A percentile compares a stretch with the other conserved stretches of the same genome.
Conservation (phyloP, 1,284 basidiomycete species). For the Sanghuangporus baumii region DNA sequence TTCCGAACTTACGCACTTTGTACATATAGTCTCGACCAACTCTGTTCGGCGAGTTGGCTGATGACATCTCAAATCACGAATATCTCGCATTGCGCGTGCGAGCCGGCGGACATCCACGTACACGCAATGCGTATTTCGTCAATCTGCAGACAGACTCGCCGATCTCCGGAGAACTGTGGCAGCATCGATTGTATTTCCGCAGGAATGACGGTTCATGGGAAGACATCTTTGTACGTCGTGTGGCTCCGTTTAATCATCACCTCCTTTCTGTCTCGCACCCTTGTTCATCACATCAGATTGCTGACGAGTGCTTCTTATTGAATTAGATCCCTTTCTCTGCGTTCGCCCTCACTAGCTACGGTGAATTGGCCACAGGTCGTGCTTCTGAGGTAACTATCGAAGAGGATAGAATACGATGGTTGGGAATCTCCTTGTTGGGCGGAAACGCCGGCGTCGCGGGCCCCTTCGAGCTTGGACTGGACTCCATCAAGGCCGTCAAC, state of each 20-base stretch:
- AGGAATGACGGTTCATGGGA: constrained; percentile 75
- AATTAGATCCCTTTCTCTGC: constrained; percentile 73
- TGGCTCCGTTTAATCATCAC: not conserved
- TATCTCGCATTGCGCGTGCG: constrained; percentile 78
- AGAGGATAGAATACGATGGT: constrained; percentile 66
- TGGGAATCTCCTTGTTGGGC: constrained; percentile 81
- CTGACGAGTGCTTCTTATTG: constrained; percentile 3
- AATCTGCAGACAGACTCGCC: constrained; percentile 85
- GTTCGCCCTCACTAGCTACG: constrained; percentile 82
- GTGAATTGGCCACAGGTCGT: constrained; percentile 59
- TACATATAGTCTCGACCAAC: constrained; percentile 51
- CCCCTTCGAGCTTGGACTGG: constrained; percentile 70
- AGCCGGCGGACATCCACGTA: constrained; percentile 60
- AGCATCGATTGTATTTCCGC: constrained; percentile 79
- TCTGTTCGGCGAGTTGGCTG: constrained; percentile 75
- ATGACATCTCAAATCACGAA: constrained; percentile 75
- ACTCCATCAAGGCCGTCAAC: constrained; percentile 60
- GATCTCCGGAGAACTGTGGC: constrained; percentile 79
- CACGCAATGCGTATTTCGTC: constrained; percentile 77
- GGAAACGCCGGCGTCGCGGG: constrained; percentile 69
- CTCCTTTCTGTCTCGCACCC: not conserved
- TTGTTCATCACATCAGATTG: not conserved
- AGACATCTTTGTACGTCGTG: constrained; percentile 63
- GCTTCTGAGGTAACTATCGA: constrained; percentile 61
- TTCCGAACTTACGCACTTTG: constrained; percentile 22